Percentiles rank a stretch among this genome's conserved stretches.
Evolutionary conservation across 805 yeast species (phyloP).

Genomic region (Starmerella potacharoeniae): DNA sequence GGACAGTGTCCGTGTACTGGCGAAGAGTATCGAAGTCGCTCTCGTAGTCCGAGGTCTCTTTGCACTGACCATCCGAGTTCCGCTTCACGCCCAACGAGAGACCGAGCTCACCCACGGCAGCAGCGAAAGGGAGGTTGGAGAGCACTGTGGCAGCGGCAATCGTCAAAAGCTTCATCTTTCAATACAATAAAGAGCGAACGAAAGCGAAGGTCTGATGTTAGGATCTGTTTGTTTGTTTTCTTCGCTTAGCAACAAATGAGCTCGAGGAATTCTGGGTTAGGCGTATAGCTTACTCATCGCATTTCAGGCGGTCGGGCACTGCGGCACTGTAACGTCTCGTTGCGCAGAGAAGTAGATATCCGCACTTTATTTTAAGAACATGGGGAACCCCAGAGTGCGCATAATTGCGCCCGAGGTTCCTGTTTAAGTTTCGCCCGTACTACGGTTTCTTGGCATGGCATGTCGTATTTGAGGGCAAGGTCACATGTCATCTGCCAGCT

Average conservation of each 20-base stretch:
- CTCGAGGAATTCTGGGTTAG: slow-evolving; percentile 8
- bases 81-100: slow-evolving; percentile 80
- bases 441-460: too few relatives aligned
- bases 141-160: slow-evolving; percentile 35
- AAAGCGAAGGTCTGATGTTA: background rate
- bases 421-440: too few relatives aligned
- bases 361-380: too few relatives aligned
- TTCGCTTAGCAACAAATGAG: slow-evolving; percentile 2
- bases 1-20: slow-evolving; percentile 51
- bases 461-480: too few relatives aligned
- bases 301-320: too few relatives aligned
- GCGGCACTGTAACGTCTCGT: too few relatives aligned
- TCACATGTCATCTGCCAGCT: too few relatives aligned
- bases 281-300: background rate
- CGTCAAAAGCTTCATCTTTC: slow-evolving; percentile 30
- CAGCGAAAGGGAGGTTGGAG: slow-evolving; percentile 36
- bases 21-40: slow-evolving; percentile 52
- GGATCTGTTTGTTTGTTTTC: slow-evolving; percentile 3
- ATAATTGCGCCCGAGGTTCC: too few relatives aligned
- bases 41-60: slow-evolving; percentile 56
- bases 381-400: too few relatives aligned
- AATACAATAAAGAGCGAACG: background rate
- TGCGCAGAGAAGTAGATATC: too few relatives aligned
- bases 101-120: slow-evolving; percentile 60
- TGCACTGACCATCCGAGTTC: slow-evolving; percentile 58